A percentile compares a stretch with the other conserved stretches of the same genome.
Conservation (phyloP, 805 yeast genomes). For the Ogataea naganishii region DNA sequence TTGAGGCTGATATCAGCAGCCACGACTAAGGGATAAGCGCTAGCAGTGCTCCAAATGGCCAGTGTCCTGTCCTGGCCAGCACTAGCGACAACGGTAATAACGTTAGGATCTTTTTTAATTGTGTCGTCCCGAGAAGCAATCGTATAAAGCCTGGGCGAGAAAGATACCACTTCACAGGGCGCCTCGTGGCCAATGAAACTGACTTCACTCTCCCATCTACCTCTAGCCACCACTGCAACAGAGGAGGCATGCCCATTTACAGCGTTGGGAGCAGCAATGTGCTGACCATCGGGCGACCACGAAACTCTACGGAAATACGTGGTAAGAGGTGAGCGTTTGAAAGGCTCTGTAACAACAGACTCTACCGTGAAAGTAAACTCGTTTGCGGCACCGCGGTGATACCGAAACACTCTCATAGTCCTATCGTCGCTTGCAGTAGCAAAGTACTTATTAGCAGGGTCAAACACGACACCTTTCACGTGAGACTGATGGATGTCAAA, state of each 20-base stretch:
- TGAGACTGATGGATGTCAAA: constrained; percentile 91
- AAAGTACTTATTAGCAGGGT: constrained; percentile 96
- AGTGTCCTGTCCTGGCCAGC: constrained; percentile 91
- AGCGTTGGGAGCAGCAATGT: constrained; percentile 79
- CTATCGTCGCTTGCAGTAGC: constrained; percentile 97
- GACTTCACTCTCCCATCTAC: constrained; percentile 70
- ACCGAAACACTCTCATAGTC: constrained; percentile 79
- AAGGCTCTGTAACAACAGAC: constrained; percentile 75
- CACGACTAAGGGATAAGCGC: constrained; percentile 70
- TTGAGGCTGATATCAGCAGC: constrained; percentile 68
- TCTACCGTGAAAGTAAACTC: constrained; percentile 84
- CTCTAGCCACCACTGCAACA: constrained; percentile 65
- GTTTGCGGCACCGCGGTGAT: constrained; percentile 57
- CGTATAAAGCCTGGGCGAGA: constrained; percentile 62
- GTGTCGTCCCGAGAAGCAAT: constrained; percentile 12
- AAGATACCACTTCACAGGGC: constrained; percentile 74
- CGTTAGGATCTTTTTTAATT: constrained; percentile 13
- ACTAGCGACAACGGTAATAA: constrained; percentile 76
- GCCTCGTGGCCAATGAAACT: constrained; percentile 77
- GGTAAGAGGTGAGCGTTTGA: constrained; percentile 80
- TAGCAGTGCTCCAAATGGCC: constrained; percentile 80
- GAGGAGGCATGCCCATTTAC: constrained; percentile 76
- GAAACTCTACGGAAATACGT: constrained; percentile 80
- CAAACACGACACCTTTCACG: constrained; percentile 95
- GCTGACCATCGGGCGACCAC: constrained; percentile 92